Evolutionary conservation across 2,329 filamentous ascomycete species (phyloP), one percentile per base, ranked within the genome.

Genomic region (Ophiostoma pallidulum): DNA sequence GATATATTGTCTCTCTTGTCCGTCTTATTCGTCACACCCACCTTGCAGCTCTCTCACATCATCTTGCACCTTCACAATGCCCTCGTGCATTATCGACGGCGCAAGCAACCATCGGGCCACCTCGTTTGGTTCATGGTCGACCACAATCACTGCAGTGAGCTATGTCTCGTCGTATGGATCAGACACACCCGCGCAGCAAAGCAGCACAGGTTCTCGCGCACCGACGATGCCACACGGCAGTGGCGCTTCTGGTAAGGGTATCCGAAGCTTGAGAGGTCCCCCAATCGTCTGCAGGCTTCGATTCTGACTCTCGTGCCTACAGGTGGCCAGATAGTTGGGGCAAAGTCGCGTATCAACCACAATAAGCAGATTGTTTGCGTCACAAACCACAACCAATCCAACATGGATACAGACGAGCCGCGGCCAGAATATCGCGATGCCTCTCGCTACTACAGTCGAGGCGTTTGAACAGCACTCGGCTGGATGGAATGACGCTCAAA

Each of bases 311-410:
- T n/a, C 10, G 4, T 33, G n/a, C 14, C 31, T n/a, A 33, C 37
- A 47, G 45, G n/a, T 29, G 45, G 45, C 19, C 31, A 47, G 13
- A 35, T 10, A 14, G 10, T 32, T 9, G 35, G 45, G 13, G 12
- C 14, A 26, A 43, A 24, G 37, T 31, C 28, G 4, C 49, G 47
- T 7, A 4, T 48, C 29, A 51, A 51, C 41, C 42, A 43, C 43
- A 47, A 48, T 12, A 44, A 48, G 12, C 41, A 46, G 39, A n/a
- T 38, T 2, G 50, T 52, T 9, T 45, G 20, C 9, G 50, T 53
- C 8, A 47, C 39, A n/a, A 50, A 53, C 49, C 18, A 41, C 41
- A n/a, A 44, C 41, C 47, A 51, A 38, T 32, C 41, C 19, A 41
- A n/a, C 33, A 40, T 36, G 22, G 41, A 40, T 35, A 28, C 29